Conservation (phyloP, 768 basidiomycete genomes). For the Tulasnella sp. region DNA sequence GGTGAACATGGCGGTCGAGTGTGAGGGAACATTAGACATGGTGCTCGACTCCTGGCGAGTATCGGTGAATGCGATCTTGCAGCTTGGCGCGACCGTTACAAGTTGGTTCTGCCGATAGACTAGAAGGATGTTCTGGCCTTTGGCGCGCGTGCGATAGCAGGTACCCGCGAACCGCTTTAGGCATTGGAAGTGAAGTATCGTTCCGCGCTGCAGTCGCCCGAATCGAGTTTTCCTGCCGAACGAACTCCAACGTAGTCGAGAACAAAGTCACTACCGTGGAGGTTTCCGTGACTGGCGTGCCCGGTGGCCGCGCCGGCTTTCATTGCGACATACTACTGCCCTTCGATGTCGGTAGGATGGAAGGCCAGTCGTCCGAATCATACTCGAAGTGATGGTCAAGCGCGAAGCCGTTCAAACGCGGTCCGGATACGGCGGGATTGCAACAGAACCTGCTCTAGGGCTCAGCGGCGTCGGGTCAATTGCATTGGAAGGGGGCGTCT, state of each 20-base stretch:
- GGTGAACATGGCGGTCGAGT: slow-evolving; percentile 78
- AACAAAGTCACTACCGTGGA: slow-evolving; percentile 94
- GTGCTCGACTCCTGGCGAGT: slow-evolving; percentile 78
- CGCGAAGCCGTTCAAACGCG: slow-evolving; percentile 83
- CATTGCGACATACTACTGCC: slow-evolving; percentile 76
- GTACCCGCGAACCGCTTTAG: slow-evolving; percentile 72
- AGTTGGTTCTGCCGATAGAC: slow-evolving; percentile 75
- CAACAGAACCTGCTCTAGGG: slow-evolving; percentile 45
- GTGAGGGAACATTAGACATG: slow-evolving; percentile 57
- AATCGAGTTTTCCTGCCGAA: slow-evolving; percentile 95
- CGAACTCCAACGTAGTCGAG: slow-evolving; percentile 88
- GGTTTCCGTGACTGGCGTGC: slow-evolving; percentile 92
- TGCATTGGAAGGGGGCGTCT: slow-evolving; percentile 48
- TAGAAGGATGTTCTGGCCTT: slow-evolving; percentile 93
- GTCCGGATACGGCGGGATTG: slow-evolving; percentile 60
- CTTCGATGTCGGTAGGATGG: slow-evolving; percentile 76
- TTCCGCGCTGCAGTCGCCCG: slow-evolving; percentile 70
- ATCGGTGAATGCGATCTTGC: slow-evolving; percentile 52
- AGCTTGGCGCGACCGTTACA: slow-evolving; percentile 61
- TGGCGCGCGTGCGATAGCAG: slow-evolving; percentile 94
- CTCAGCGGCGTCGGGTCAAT: slow-evolving; percentile 42
- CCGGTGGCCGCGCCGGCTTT: slow-evolving; percentile 76
- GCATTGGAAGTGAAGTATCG: slow-evolving; percentile 74
- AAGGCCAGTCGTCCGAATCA: slow-evolving; percentile 72
- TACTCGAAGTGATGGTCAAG: slow-evolving; percentile 82